Percentiles rank a stretch among this genome's conserved stretches.
Conservation (phyloP, 202 grass and related monocot species). For the Zoysia matrella region DNA sequence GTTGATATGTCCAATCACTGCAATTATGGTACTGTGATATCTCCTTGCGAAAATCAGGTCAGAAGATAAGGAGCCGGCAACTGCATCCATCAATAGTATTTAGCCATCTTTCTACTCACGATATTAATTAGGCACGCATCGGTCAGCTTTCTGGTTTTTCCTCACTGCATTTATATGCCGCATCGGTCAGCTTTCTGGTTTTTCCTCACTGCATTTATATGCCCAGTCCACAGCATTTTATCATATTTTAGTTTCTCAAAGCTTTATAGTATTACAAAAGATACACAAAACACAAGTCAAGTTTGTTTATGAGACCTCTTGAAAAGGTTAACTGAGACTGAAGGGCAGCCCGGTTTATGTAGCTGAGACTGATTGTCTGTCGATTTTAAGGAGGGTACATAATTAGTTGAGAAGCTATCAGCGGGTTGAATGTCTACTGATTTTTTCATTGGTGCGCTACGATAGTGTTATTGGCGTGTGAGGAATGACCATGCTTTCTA, state of each 20-base stretch:
- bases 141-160: constrained; percentile 11
- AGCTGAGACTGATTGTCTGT: too few species aligned
- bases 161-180: too few species aligned
- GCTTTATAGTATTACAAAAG: not conserved
- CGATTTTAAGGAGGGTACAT: not conserved
- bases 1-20: constrained; percentile 31
- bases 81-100: not conserved
- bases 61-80: not conserved
- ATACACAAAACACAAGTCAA: not conserved
- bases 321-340: not conserved
- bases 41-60: not conserved
- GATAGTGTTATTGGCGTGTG: not conserved
- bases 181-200: too few species aligned
- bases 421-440: not conserved
- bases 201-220: constrained; percentile 44
- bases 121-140: constrained; percentile 32
- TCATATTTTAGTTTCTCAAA: constrained; percentile 11
- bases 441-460: not conserved
- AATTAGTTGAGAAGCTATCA: constrained; percentile 9
- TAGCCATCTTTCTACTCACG: not conserved
- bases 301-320: not conserved
- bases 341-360: too few species aligned
- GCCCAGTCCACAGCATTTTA: constrained; percentile 13
- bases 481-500: not conserved
- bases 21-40: not conserved